Base-by-base conservation (phyloP, 2,329 filamentous ascomycete species). In the Pseudogymnoascus sp. region DNA sequence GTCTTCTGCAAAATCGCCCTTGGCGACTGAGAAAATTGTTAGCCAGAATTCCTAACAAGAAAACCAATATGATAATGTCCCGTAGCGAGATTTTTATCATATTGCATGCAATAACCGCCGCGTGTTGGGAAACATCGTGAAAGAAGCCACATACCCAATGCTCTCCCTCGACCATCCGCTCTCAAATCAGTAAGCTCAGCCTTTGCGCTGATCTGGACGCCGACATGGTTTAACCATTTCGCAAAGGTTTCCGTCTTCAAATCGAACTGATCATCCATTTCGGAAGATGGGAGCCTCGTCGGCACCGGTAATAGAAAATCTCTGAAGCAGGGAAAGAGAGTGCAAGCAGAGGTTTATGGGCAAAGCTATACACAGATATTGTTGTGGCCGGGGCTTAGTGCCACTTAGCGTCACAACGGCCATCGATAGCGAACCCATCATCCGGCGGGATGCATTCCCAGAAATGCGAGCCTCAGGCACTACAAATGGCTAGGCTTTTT, bases 151-250 rank as follows among this genome's bases (percentile, higher is more conserved):
- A 73, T 80, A 87, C 85, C 79, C 69, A 88, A 80, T 69, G 85
- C 86, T 77, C 85, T 77, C 63, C 86, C 85, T 69, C 82, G 80
- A 71, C 80, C 78, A 66, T 75, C 74, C 61, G 75, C 73, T 70
- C 84, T 78, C 63, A 88, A 72, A 74, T 88, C 85, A 60, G 77
- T 77, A 28, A 89, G 71, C 65, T 76, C 71, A 66, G 88, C 82
- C 68, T 86, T 86, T 37, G 78, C 73, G 67, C 77, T 87, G 66
- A 87, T 76, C 35, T 75, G 77, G 59, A 84, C 81, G 42, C 82
- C 80, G 31, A 77, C 75, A 47, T 76, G 75, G 42, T 73, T 70
- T 38, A 89, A 78, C 85, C 85, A 89, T 63, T 75, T 69, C 65
- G 84, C 68, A 69, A 88, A 88, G 8, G 72, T 73, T 63, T 77